Conservation (phyloP, 2,329 filamentous ascomycete genomes). For the Helotiales sp. region DNA sequence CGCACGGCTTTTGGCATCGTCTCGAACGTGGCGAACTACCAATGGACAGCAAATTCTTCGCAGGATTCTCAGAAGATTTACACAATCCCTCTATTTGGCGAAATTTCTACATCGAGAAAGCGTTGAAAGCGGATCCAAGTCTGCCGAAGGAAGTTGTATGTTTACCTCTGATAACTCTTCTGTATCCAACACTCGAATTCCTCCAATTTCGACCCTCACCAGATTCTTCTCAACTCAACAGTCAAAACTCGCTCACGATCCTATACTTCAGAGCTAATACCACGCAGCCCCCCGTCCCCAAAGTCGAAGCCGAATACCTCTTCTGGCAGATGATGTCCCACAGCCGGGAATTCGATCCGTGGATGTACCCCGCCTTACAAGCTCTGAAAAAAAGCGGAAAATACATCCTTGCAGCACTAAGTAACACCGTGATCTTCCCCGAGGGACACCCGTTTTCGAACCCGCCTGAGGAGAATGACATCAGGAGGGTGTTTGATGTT, state of each 20-base stretch:
- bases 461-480: slow-evolving; percentile 56
- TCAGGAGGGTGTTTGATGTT: slow-evolving; percentile 77
- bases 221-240: too few relatives aligned
- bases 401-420: slow-evolving; percentile 81
- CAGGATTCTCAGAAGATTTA: slow-evolving; percentile 76
- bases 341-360: slow-evolving; percentile 75
- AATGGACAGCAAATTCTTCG: slow-evolving; percentile 77
- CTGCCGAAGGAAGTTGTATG: slow-evolving; percentile 41
- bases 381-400: slow-evolving; percentile 66
- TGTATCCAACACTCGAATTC: too few relatives aligned
- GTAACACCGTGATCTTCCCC: slow-evolving; percentile 90
- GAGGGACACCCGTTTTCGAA: slow-evolving; percentile 70
- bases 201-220: too few relatives aligned
- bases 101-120: slow-evolving; percentile 8
- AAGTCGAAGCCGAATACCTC: slow-evolving; percentile 76
- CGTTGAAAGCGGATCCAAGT: slow-evolving; percentile 44
- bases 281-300: slow-evolving; percentile 66
- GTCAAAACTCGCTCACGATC: too few relatives aligned
- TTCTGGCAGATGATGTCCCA: slow-evolving; percentile 91
- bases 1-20: slow-evolving; percentile 83
- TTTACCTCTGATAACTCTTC: too few relatives aligned
- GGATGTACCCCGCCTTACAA: slow-evolving; percentile 83
- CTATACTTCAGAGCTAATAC: background rate
- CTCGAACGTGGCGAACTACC: slow-evolving; percentile 84
- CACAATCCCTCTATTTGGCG: slow-evolving; percentile 69